phyloP scores from a whole-genome alignment of 2,329 filamentous ascomycete genomes.

The Hypoxylon sp. region DNA sequence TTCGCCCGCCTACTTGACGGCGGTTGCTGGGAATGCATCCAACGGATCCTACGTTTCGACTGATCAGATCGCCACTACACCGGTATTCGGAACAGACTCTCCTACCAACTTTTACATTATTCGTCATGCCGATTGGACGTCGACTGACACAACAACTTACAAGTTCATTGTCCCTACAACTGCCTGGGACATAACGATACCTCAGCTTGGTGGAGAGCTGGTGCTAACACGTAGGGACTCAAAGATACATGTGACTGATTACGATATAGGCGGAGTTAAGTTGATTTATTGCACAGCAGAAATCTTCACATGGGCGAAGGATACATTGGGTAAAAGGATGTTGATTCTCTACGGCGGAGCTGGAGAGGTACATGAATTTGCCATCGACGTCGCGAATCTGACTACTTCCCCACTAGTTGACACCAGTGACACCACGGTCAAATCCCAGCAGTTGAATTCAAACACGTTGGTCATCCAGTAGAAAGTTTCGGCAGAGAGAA shows the following conservation, averaged over 20 bases:
- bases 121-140: slow-evolving; percentile 36
- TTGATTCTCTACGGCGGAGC: slow-evolving; percentile 71
- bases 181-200: slow-evolving; percentile 37
- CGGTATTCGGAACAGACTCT: slow-evolving; percentile 28
- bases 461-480: slow-evolving; percentile 49
- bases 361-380: slow-evolving; percentile 70
- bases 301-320: slow-evolving; percentile 66
- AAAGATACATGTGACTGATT: slow-evolving; percentile 73
- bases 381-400: slow-evolving; percentile 48
- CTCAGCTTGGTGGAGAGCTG: slow-evolving; percentile 36
- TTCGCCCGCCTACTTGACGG: slow-evolving; percentile 73
- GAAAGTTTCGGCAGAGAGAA: slow-evolving; percentile 61
- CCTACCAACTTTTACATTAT: slow-evolving; percentile 39
- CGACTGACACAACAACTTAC: slow-evolving; percentile 35
- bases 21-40: slow-evolving; percentile 56
- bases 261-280: slow-evolving; percentile 65
- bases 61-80: slow-evolving; percentile 52
- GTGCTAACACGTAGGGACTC: slow-evolving; percentile 64
- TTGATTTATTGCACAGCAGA: slow-evolving; percentile 75
- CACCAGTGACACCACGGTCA: slow-evolving; percentile 22
- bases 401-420: slow-evolving; percentile 20
- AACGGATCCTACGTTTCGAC: slow-evolving; percentile 56
- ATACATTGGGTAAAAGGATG: slow-evolving; percentile 27
- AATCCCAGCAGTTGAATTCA: slow-evolving; percentile 24
- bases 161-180: slow-evolving; percentile 41